Base-by-base conservation (phyloP, 2,329 filamentous ascomycete genomes). In the Phialophora chinensis region DNA sequence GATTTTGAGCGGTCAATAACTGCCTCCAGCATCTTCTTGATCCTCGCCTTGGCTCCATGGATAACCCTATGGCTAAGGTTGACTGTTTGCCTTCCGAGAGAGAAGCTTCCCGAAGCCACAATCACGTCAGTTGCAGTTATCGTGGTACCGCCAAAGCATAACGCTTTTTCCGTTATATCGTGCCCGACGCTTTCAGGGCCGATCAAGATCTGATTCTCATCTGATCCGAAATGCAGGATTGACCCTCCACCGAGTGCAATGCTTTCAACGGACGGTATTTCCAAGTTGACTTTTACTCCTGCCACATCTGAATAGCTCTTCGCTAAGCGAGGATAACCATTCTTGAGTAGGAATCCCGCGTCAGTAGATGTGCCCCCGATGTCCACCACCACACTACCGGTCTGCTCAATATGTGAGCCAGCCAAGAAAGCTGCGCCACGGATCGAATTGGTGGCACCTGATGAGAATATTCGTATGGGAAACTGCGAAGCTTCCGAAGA, bases 281-380 rank as follows among this genome's bases (percentile, higher is more conserved):
- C 80, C 66, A 87, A 88, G 17, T 86, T 87, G 53, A 86, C 87
- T 14, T 85, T 79, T 0, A 88, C 85, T 0, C 86, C 86, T 1
- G 83, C 85, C 10, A 89, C 79, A 62, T 86, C 83, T 7, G 85
- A 84, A 61, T 85, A 88, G 0, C 84, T 84, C 0, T 85, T 82
- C 2, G 86, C 85, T 66, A 87, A 85, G 27, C 86, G 81, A 0
- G 88, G 88, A 62, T 90, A 88, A 0, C 88, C 88, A 58, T 85
- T 89, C 0, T 83, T 80, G 11, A 87, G 80, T 3, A 90, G 75
- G 0, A 88, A 76, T 0, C 88, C 87, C 8, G 89, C 86, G 70
- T 90, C 88, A 0, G 87, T 85, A 0, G 88, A 90, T 0, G 88
- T 90, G 3, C 88, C 88, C 0, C 88, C 88, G 58, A 90, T 85